These are phyloP conservation scores for Kurtzmaniella quercitrusa DNA, from an alignment of 1,139 yeast genomes.

Conservation along the genomic window DNA sequence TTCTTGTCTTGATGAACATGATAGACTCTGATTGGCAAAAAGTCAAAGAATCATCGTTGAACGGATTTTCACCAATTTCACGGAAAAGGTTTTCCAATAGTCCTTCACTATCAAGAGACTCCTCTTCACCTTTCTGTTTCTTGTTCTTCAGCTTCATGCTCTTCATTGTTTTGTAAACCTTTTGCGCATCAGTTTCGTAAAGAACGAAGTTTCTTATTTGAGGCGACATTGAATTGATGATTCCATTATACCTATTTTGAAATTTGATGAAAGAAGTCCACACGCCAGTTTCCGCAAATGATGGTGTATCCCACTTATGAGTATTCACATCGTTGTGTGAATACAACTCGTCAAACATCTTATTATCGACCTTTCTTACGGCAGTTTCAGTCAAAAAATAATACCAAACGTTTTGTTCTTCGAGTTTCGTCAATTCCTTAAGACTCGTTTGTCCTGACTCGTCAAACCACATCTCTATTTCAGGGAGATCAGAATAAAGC, in stretches of 20 bases:
- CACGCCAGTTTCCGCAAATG: slow-evolving; percentile 19
- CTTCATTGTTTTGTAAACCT: slow-evolving; percentile 29
- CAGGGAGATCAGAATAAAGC: slow-evolving; percentile 15
- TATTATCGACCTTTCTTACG: slow-evolving; percentile 43
- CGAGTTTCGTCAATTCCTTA: slow-evolving; percentile 19
- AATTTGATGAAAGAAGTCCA: slow-evolving; percentile 35
- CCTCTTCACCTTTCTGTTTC: slow-evolving; percentile 11
- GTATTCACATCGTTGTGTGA: slow-evolving; percentile 14
- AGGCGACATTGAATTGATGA: slow-evolving; percentile 35
- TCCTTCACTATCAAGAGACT: slow-evolving; percentile 8
- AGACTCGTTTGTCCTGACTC: slow-evolving; percentile 4
- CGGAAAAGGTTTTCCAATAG: slow-evolving; percentile 10
- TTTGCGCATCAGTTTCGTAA: slow-evolving; percentile 32
- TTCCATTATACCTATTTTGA: slow-evolving; percentile 39
- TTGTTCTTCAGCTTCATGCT: slow-evolving; percentile 13
- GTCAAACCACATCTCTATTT: slow-evolving; percentile 9
- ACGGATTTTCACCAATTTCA: slow-evolving; percentile 31
- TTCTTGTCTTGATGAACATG: slow-evolving; percentile 38
- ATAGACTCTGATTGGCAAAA: slow-evolving; percentile 37
- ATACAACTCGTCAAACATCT: slow-evolving; percentile 37
- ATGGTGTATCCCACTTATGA: slow-evolving; percentile 25
- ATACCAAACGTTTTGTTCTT: slow-evolving; percentile 44
- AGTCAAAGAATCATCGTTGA: slow-evolving; percentile 32
- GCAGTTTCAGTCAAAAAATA: slow-evolving; percentile 48
- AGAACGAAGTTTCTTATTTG: slow-evolving; percentile 31